phyloP scores from a whole-genome alignment of 23 red algal species.

The Gracilariopsis chorda region DNA sequence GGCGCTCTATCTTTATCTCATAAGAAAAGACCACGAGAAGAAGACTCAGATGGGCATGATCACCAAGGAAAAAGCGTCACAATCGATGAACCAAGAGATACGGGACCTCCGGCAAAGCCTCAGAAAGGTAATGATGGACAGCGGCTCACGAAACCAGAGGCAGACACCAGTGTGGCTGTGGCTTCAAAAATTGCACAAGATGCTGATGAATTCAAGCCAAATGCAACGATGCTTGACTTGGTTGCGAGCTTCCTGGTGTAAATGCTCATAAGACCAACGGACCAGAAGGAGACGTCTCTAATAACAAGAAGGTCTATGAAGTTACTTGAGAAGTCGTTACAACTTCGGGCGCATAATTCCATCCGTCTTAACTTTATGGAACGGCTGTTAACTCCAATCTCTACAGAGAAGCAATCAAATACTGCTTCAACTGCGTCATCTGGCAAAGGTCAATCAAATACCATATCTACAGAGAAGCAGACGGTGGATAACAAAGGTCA shows the following conservation, averaged over 20 bases:
- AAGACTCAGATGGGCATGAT: background rate
- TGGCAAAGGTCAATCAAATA: background rate
- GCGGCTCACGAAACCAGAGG: background rate
- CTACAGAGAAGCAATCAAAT: background rate
- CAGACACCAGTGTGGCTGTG: background rate
- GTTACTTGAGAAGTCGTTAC: slow-evolving; percentile 24
- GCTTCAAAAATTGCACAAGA: background rate
- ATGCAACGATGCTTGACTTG: slow-evolving; percentile 36
- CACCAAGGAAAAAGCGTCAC: background rate
- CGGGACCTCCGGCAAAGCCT: slow-evolving; percentile 9
- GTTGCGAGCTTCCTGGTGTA: slow-evolving; percentile 30
- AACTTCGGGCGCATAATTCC: slow-evolving; percentile 32
- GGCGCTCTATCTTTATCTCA: background rate
- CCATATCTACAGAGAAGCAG: background rate
- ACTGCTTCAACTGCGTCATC: background rate
- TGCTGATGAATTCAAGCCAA: slow-evolving; percentile 36
- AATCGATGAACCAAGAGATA: background rate
- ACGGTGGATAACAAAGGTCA: background rate
- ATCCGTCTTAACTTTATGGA: slow-evolving; percentile 29
- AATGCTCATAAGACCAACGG: slow-evolving; percentile 14
- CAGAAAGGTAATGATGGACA: background rate
- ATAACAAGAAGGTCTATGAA: slow-evolving; percentile 30
- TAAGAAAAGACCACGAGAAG: background rate
- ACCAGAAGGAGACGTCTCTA: slow-evolving; percentile 1
- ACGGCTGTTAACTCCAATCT: background rate